Conservation (phyloP, 805 yeast genomes). For the Candida easanensis region DNA sequence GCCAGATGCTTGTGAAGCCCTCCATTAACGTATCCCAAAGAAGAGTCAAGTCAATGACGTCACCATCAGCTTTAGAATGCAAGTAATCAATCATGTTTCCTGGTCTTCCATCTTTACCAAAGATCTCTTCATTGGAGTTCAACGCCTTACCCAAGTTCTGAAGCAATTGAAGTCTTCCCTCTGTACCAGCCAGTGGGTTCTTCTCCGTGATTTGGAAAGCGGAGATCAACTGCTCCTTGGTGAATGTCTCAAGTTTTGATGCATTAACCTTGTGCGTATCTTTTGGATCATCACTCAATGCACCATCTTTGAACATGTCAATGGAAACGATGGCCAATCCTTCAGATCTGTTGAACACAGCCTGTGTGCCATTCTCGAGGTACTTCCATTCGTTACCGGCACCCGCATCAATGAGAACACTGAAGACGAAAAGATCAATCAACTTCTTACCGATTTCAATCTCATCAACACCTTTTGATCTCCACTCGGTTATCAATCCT, state of each 20-base stretch:
- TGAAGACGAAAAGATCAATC: constrained; percentile 55
- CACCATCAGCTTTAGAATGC: constrained; percentile 18
- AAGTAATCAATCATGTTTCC: constrained; percentile 55
- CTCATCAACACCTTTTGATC: constrained; percentile 29
- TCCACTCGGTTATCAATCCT: constrained; percentile 38
- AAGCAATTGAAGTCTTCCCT: constrained; percentile 49
- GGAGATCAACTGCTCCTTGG: constrained; percentile 32
- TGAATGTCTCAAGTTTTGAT: constrained; percentile 33
- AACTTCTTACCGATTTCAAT: constrained; percentile 50
- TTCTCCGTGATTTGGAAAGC: constrained; percentile 47
- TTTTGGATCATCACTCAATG: constrained; percentile 35
- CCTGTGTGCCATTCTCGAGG: constrained; percentile 34
- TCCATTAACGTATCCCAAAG: constrained; percentile 56
- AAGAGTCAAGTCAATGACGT: constrained; percentile 40
- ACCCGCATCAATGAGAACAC: constrained; percentile 66
- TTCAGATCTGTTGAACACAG: constrained; percentile 46
- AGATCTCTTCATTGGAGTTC: constrained; percentile 35
- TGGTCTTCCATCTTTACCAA: constrained; percentile 47
- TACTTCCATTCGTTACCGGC: constrained; percentile 61
- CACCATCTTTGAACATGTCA: constrained; percentile 50
- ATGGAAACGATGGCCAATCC: constrained; percentile 63
- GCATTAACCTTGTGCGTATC: constrained; percentile 46
- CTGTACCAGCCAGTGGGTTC: constrained; percentile 53
- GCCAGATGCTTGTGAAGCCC: constrained; percentile 62
- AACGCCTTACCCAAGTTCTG: constrained; percentile 48